phyloP scores from a whole-genome alignment of 768 basidiomycete genomes.

The Trametes cubensis region DNA sequence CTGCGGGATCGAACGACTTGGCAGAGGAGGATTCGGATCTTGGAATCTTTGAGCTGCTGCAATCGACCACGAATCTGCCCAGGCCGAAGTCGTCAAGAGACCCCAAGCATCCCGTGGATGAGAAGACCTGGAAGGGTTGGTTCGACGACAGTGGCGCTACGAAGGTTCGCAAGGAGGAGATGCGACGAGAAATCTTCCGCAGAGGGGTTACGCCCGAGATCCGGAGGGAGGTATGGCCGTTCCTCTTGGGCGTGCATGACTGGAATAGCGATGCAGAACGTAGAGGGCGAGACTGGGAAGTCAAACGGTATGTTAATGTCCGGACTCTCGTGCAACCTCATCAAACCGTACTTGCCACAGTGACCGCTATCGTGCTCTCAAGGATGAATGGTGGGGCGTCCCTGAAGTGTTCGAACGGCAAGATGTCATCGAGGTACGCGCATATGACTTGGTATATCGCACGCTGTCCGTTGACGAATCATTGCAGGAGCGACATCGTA shows the following conservation, averaged over 20 bases:
- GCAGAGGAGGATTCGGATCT: conserved; percentile 71
- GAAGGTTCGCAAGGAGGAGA: conserved; percentile 63
- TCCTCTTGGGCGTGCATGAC: conserved; percentile 78
- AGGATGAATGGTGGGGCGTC: conserved; percentile 81
- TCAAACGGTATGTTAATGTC: conserved; percentile 50
- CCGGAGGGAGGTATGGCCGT: conserved; percentile 86
- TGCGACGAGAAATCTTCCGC: conserved; percentile 77
- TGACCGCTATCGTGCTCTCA: conserved; percentile 67
- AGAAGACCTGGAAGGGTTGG: conserved; percentile 75
- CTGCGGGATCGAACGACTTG: conserved; percentile 51
- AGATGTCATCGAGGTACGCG: conserved; percentile 76
- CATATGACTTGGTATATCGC: conserved; percentile 15
- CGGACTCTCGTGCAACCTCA: background rate
- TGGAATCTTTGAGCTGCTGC: conserved; percentile 86
- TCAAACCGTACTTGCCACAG: conserved; percentile 40
- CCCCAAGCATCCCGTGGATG: conserved; percentile 76
- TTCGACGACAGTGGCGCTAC: conserved; percentile 74
- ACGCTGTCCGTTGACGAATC: background rate
- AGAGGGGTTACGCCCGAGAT: conserved; percentile 64
- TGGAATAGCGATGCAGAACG: conserved; percentile 75
- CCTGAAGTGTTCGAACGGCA: conserved; percentile 80
- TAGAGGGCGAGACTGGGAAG: conserved; percentile 61
- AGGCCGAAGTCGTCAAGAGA: conserved; percentile 83
- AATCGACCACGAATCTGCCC: conserved; percentile 77
- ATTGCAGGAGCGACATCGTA: conserved; percentile 82